Conservation (phyloP, 371 early-diverging fungal species). For the Actinomortierella wolfii region DNA sequence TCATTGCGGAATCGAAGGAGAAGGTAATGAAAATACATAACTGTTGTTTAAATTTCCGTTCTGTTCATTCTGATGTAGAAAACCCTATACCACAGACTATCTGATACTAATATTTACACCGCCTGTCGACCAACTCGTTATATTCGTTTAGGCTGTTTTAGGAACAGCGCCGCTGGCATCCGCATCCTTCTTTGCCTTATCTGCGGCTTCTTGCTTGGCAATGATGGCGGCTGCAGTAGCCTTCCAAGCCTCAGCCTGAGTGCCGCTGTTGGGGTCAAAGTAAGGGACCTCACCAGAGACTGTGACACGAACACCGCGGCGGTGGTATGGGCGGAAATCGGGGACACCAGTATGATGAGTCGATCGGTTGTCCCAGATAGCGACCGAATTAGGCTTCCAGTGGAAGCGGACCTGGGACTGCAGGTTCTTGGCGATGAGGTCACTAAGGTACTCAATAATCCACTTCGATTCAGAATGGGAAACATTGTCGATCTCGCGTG, state of each 20-base stretch:
- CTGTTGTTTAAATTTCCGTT: no score
- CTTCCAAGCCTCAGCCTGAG: constrained; percentile 43
- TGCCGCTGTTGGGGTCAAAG: constrained; percentile 57
- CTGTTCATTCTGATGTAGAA: no score
- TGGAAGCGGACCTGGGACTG: constrained; percentile 70
- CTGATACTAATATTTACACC: no score
- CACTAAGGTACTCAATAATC: constrained; percentile 56
- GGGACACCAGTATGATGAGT: constrained; percentile 60
- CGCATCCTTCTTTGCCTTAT: constrained; percentile 19
- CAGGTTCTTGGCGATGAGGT: constrained; percentile 53
- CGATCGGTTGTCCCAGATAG: constrained; percentile 71
- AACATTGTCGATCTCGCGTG: constrained; percentile 60
- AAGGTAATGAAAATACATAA: no score
- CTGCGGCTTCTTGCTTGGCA: constrained; percentile 41
- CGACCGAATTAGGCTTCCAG: constrained; percentile 65
- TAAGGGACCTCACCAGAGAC: constrained; percentile 62
- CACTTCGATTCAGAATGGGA: constrained; percentile 57
- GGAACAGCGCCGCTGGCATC: constrained; percentile 8
- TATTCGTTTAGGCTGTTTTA: constrained; percentile 5
- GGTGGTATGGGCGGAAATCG: constrained; percentile 54
- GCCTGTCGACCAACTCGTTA: no score
- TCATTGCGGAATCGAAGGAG: no score
- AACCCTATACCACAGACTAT: no score
- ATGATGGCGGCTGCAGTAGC: constrained; percentile 26
- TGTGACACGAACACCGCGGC: constrained; percentile 56